Conservation (phyloP, 2,329 filamentous ascomycete genomes). For the Cytospora mali region DNA sequence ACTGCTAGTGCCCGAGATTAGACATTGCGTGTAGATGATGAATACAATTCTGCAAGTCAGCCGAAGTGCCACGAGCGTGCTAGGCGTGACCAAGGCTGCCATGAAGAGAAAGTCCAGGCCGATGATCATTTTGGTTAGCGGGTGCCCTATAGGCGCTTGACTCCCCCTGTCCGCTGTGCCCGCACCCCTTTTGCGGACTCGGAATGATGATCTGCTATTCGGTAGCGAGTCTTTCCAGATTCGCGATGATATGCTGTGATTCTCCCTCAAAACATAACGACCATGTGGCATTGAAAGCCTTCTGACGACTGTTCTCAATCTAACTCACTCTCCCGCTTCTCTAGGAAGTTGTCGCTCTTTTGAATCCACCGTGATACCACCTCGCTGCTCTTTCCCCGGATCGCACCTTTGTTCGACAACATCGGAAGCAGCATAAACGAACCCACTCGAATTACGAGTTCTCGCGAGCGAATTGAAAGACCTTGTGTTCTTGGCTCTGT, state of each 20-base stretch:
- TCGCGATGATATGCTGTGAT: not conserved
- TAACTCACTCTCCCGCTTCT: slow-evolving; percentile 16
- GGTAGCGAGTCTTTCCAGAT: not conserved
- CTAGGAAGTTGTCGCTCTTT: slow-evolving; percentile 23
- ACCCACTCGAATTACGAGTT: not conserved
- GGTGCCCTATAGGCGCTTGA: not conserved
- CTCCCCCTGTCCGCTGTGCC: not conserved
- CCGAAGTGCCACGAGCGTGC: not conserved
- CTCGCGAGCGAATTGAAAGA: not conserved
- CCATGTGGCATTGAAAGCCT: slow-evolving; percentile 14
- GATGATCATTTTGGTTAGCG: not conserved
- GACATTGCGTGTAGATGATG: not conserved
- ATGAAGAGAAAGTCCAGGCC: not conserved
- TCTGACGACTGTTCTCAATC: slow-evolving; percentile 4
- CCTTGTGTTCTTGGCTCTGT: slow-evolving; percentile 8
- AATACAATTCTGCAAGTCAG: not conserved
- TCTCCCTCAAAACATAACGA: not conserved
- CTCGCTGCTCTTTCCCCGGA: slow-evolving; percentile 2
- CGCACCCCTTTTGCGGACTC: slow-evolving; percentile 1
- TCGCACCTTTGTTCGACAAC: slow-evolving; percentile 12
- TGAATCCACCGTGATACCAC: slow-evolving; percentile 19
- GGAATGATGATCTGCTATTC: not conserved
- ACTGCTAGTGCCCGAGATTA: not conserved
- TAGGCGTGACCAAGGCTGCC: not conserved
- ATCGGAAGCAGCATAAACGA: slow-evolving; percentile 6